Base-by-base conservation (phyloP, 1,284 basidiomycete genomes). In the Volvariella surrecta region DNA sequence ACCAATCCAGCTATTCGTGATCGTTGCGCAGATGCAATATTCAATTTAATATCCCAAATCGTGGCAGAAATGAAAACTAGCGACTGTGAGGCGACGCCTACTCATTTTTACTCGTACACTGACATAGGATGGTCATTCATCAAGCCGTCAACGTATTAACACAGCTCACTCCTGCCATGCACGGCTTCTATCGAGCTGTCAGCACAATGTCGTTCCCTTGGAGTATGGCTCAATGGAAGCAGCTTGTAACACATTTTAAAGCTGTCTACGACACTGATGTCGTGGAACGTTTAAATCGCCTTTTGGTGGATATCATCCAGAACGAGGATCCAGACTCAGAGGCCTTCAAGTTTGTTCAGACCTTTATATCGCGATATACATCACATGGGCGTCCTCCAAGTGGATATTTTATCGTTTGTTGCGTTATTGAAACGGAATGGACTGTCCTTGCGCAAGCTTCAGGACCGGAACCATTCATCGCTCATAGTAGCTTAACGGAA, bases 331-430 rank as follows among this genome's bases (percentile, higher is more conserved):
- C 67, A 3, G 74, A 80, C 43, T 55, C 58, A 2, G 74, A 77
- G 38, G 66, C 64, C 6, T 58, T 79, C 28, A 64, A 67, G 43
- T 83, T 76, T 59, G 72, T 84, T 34, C 76, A 82, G 50, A 78
- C 81, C 0, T 79, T 93, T 48, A 71, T 93, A 32, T 70, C 82
- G 13, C 79, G 87, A 30, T 95, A 95, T 58, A 72, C 86, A 17
- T 69, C 74, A 13, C 74, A 76, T 40, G 84, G 82, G 16, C 73
- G 85, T 8, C 89, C 90, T 10, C 68, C 94, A 16, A 89, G 84
- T 41, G 89, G 90, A 13, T 89, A 91, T 58, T 91, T 94, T 55
- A 76, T 89, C 44, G 77, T 90, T 4, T 90, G 89, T 61, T 89
- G 87, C 53, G 77, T 87, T 21, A 74, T 91, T 54, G 89, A 92